Conservation (phyloP, 2,329 filamentous ascomycete genomes). For the Alternaria angustiovoidea region DNA sequence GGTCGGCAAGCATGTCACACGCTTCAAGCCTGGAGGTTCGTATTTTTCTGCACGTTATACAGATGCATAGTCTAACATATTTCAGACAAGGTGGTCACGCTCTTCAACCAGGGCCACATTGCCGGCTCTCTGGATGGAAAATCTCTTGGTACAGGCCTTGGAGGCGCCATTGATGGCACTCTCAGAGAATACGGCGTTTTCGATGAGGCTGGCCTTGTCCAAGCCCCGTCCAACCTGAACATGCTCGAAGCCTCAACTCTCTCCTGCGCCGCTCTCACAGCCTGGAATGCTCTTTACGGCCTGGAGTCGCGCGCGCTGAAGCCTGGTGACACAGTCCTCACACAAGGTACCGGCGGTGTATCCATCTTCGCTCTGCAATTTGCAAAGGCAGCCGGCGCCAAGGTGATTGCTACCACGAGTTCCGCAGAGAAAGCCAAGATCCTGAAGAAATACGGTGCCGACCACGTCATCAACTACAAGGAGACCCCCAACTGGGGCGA, state of each 20-base stretch:
- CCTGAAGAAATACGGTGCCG: slow-evolving; percentile 62
- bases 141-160: slow-evolving; percentile 65
- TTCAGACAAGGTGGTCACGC: slow-evolving; percentile 65
- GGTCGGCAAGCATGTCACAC: slow-evolving; percentile 64
- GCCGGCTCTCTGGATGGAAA: slow-evolving; percentile 56
- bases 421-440: slow-evolving; percentile 58
- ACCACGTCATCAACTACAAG: slow-evolving; percentile 66
- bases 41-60: not conserved
- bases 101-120: slow-evolving; percentile 69
- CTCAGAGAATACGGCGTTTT: slow-evolving; percentile 74
- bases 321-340: slow-evolving; percentile 62
- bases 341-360: slow-evolving; percentile 76
- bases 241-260: slow-evolving; percentile 58
- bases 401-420: slow-evolving; percentile 66
- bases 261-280: slow-evolving; percentile 55
- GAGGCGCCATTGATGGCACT: slow-evolving; percentile 72
- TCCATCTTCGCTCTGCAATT: slow-evolving; percentile 70
- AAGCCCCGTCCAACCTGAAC: slow-evolving; percentile 64
- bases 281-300: slow-evolving; percentile 64
- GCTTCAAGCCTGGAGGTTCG: slow-evolving; percentile 61
- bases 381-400: slow-evolving; percentile 62
- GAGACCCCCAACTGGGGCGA: slow-evolving; percentile 63
- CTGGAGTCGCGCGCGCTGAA: slow-evolving; percentile 51
- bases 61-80: slow-evolving; percentile 3
- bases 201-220: slow-evolving; percentile 71